Conservation (phyloP, 768 basidiomycete genomes). For the Suillus brevipes region DNA sequence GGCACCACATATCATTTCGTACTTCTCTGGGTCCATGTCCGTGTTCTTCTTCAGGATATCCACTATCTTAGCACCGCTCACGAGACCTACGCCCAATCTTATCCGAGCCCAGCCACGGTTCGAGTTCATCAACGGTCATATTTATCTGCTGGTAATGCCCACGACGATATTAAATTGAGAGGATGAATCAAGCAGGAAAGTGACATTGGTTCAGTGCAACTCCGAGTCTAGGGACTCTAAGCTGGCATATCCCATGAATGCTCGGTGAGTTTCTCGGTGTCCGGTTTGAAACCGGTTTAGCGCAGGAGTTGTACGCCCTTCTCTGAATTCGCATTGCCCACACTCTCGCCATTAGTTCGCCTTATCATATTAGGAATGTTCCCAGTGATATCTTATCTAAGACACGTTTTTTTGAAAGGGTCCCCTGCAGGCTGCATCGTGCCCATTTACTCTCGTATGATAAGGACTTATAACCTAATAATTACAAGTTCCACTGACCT, state of each 20-base stretch:
- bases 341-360: slow-evolving; percentile 2
- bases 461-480: slow-evolving; percentile 10
- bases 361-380: slow-evolving; percentile 3
- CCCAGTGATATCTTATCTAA: slow-evolving; percentile 17
- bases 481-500: slow-evolving; percentile 14
- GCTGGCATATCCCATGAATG: background rate
- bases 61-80: slow-evolving; percentile 35
- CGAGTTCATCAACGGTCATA: slow-evolving; percentile 33
- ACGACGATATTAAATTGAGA: too few relatives aligned
- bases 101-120: slow-evolving; percentile 32
- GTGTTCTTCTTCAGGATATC: slow-evolving; percentile 37
- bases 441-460: slow-evolving; percentile 5
- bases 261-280: background rate
- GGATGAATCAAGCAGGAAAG: too few relatives aligned
- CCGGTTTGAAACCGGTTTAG: background rate
- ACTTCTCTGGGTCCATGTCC: slow-evolving; percentile 27
- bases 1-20: slow-evolving; percentile 27
- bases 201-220: too few relatives aligned
- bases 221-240: too few relatives aligned
- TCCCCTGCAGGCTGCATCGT: slow-evolving; percentile 2
- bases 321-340: background rate
- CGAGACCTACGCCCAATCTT: slow-evolving; percentile 32
- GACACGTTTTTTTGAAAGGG: background rate
- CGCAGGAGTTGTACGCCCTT: background rate
- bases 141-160: slow-evolving; percentile 24